These are phyloP conservation scores for Dothistroma pini DNA, from an alignment of 2,329 filamentous ascomycete genomes.

Conservation along the genomic window DNA sequence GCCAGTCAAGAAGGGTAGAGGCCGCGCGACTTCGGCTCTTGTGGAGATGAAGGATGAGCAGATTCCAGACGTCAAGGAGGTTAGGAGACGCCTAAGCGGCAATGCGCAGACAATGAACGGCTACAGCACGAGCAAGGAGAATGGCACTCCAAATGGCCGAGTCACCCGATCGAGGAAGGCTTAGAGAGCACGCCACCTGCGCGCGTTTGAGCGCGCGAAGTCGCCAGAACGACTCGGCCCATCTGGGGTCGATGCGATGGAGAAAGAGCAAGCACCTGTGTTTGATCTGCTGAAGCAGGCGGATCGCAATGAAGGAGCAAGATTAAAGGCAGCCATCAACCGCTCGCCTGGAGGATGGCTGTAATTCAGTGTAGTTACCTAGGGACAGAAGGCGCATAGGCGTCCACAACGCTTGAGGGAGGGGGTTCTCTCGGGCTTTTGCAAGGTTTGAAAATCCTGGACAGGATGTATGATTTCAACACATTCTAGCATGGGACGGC, in stretches of 20 bases:
- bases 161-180: conserved; percentile 69
- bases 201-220: conserved; percentile 22
- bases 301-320: neutral
- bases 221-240: conserved; percentile 1
- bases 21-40: conserved; percentile 76
- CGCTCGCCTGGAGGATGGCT: conserved; percentile 9
- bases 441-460: neutral
- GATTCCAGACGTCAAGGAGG: conserved; percentile 53
- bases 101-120: conserved; percentile 31
- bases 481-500: conserved; percentile 5
- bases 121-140: conserved; percentile 37
- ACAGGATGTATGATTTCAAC: conserved; percentile 4
- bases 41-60: conserved; percentile 79
- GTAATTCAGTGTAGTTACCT: conserved; percentile 9
- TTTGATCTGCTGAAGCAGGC: conserved; percentile 3
- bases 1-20: conserved; percentile 67
- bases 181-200: conserved; percentile 38
- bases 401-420: neutral
- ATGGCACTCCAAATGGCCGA: conserved; percentile 54
- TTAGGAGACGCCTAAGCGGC: conserved; percentile 50
- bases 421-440: neutral
- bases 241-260: conserved; percentile 1
- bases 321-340: conserved; percentile 3
- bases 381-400: conserved; percentile 7
- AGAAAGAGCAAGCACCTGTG: conserved; percentile 2